Evolutionary conservation across 768 basidiomycete genomes (phyloP).

Genomic region (Suillus hirtellus): DNA sequence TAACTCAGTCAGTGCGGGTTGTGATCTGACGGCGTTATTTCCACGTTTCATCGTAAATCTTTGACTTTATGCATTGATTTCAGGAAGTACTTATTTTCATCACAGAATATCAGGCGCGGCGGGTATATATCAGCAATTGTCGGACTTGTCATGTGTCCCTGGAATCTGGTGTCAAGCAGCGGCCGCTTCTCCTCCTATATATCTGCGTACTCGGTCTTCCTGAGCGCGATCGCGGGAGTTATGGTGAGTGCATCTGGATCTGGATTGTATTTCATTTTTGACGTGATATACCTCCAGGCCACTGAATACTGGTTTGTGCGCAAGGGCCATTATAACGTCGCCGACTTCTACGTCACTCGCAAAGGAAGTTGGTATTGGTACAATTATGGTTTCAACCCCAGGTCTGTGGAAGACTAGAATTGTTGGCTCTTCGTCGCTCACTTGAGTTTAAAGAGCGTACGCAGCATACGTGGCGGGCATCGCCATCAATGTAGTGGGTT

Average conservation of each 20-base stretch:
- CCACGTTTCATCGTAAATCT: constrained; percentile 64
- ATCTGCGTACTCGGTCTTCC: constrained; percentile 74
- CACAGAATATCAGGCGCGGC: constrained; percentile 72
- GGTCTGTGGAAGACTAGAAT: constrained; percentile 33
- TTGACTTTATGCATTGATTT: neutral
- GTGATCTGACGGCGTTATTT: constrained; percentile 71
- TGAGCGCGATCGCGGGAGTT: constrained; percentile 76
- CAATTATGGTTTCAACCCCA: constrained; percentile 66
- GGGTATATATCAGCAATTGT: constrained; percentile 75
- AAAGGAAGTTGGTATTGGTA: constrained; percentile 70
- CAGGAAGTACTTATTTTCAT: neutral
- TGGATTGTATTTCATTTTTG: no score
- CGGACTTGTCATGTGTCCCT: constrained; percentile 69
- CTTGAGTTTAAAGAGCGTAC: constrained; percentile 44
- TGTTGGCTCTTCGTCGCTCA: neutral
- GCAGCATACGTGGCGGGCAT: constrained; percentile 68
- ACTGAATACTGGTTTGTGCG: constrained; percentile 73
- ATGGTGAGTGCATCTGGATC: constrained; percentile 42
- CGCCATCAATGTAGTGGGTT: constrained; percentile 75
- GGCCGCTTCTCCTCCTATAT: constrained; percentile 77
- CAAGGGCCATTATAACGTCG: constrained; percentile 61
- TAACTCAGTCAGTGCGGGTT: constrained; percentile 75
- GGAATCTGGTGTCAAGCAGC: constrained; percentile 67
- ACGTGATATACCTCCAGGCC: constrained; percentile 40
- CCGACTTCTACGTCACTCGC: constrained; percentile 60